A percentile compares a stretch with the other conserved stretches of the same genome.
Conservation (phyloP, 768 basidiomycete species). For the Leccinum obscurum region DNA sequence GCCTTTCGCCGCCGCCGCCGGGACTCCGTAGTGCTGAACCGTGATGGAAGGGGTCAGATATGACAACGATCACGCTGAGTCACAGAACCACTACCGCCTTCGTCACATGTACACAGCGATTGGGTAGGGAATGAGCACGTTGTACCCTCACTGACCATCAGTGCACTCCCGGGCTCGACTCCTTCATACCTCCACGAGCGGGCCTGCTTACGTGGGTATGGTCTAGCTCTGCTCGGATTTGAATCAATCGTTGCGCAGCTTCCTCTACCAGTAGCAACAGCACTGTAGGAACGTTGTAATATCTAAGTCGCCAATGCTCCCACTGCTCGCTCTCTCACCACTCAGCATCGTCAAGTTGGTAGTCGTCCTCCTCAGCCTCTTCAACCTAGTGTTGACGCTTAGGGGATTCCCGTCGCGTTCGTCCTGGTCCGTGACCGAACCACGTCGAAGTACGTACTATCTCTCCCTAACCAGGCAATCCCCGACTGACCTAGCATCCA, state of each 20-base stretch:
- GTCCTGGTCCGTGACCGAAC: constrained; percentile 1
- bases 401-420: background rate
- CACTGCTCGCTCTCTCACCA: constrained; percentile 3
- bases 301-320: background rate
- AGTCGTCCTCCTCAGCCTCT: constrained; percentile 19
- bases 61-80: background rate
- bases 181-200: too few relatives aligned
- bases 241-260: too few relatives aligned
- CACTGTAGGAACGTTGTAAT: background rate
- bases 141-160: background rate
- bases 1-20: background rate
- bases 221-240: too few relatives aligned
- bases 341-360: constrained; percentile 23
- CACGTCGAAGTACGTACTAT: constrained; percentile 17
- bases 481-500: background rate
- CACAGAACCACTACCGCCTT: background rate
- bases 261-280: background rate
- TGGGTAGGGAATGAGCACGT: background rate
- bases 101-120: background rate
- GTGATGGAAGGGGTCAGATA: background rate
- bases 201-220: too few relatives aligned
- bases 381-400: constrained; percentile 19
- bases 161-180: too few relatives aligned
- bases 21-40: too few relatives aligned
- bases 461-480: background rate